Percentiles rank a stretch among this genome's conserved stretches.
phyloP scores from a whole-genome alignment of 1,284 basidiomycete genomes.

The Erythrobasidium hasegawianum region DNA sequence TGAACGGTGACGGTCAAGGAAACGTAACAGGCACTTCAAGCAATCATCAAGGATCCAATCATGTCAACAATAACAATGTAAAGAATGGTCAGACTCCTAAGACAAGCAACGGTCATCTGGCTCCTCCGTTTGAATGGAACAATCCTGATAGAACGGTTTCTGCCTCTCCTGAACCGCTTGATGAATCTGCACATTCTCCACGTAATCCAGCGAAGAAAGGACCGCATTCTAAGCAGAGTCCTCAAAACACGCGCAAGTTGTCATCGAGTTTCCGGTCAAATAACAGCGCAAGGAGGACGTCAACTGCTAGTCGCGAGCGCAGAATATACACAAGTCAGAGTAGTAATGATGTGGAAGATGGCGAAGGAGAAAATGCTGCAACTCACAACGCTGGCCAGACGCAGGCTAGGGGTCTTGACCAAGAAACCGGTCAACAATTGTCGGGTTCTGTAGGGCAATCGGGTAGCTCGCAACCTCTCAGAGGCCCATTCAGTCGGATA shows the following conservation, averaged over 20 bases:
- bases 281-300: slow-evolving; percentile 2
- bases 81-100: neutral
- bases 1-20: slow-evolving; percentile 4
- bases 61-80: neutral
- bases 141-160: slow-evolving; percentile 3
- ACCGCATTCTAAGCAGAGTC: neutral
- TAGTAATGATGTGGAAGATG: slow-evolving; percentile 17
- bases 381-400: neutral
- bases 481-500: slow-evolving; percentile 30
- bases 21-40: neutral
- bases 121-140: slow-evolving; percentile 6
- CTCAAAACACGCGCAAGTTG: slow-evolving; percentile 12
- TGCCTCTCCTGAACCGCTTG: slow-evolving; percentile 27
- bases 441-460: neutral
- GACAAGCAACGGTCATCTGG: slow-evolving; percentile 10
- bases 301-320: slow-evolving; percentile 11
- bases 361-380: no score
- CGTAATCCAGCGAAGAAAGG: neutral
- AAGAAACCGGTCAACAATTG: neutral
- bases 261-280: slow-evolving; percentile 18
- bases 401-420: neutral
- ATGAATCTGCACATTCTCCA: neutral
- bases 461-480: neutral
- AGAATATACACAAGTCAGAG: slow-evolving; percentile 26
- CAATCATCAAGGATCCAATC: slow-evolving; percentile 8